These are phyloP conservation scores for Aaosphaeria pasadenensis DNA, from an alignment of 2,329 filamentous ascomycete genomes.

Conservation along the genomic window DNA sequence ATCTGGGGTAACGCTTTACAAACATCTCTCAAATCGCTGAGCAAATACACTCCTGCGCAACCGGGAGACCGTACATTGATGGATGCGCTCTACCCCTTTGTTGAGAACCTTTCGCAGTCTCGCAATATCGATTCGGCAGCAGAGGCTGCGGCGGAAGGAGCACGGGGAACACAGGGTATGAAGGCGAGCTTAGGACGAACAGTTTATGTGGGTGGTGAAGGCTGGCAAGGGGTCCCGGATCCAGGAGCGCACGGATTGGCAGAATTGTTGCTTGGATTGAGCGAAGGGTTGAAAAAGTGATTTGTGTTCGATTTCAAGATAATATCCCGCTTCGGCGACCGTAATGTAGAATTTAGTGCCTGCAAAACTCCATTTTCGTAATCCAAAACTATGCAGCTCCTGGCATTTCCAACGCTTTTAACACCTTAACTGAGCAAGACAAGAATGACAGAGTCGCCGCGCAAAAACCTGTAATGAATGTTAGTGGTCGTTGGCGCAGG, in stretches of 20 bases:
- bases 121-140: constrained; percentile 71
- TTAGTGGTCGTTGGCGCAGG: constrained; percentile 8
- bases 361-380: constrained; percentile 22
- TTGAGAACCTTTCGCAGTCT: constrained; percentile 64
- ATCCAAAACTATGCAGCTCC: constrained; percentile 2
- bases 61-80: constrained; percentile 87
- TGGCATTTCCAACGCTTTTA: neutral
- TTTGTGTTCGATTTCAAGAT: constrained; percentile 23
- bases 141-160: constrained; percentile 69
- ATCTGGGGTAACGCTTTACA: constrained; percentile 68
- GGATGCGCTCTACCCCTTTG: constrained; percentile 86
- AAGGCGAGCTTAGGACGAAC: constrained; percentile 79
- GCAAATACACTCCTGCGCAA: constrained; percentile 82
- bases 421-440: constrained; percentile 69
- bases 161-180: constrained; percentile 88
- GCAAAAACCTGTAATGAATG: constrained; percentile 62
- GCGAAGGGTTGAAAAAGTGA: constrained; percentile 48
- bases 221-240: constrained; percentile 71
- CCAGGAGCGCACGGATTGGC: constrained; percentile 77
- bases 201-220: constrained; percentile 76
- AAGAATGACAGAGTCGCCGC: constrained; percentile 84
- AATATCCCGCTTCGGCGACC: constrained; percentile 18
- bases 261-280: constrained; percentile 77
- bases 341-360: constrained; percentile 33
- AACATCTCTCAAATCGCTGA: constrained; percentile 61